A percentile compares a stretch with the other conserved stretches of the same genome.
Evolutionary conservation across 257 asterid genomes (phyloP).

Genomic region (Prunella vulgaris): DNA sequence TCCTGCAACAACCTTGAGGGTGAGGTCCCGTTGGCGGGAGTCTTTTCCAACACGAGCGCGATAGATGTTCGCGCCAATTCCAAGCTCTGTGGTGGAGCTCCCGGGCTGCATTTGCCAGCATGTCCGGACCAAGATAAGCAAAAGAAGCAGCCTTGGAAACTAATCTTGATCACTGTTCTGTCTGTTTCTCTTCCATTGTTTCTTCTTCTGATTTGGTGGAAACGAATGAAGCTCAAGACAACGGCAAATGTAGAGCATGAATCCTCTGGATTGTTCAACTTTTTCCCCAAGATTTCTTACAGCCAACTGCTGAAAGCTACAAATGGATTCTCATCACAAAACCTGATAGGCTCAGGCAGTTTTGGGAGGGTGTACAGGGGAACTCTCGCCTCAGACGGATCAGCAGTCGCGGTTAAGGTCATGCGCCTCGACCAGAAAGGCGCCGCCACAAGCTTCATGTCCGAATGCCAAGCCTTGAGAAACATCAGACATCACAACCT

Average conservation of each 20-base stretch:
- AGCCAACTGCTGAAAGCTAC: conserved; percentile 28
- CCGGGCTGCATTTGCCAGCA: too few species aligned
- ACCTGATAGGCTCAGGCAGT: conserved; percentile 31
- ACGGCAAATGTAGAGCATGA: too few species aligned
- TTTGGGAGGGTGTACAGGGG: conserved; percentile 32
- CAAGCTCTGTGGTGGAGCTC: too few species aligned
- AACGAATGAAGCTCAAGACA: too few species aligned
- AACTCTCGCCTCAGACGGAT: conserved; percentile 1
- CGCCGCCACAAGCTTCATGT: conserved; percentile 23
- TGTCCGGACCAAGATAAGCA: too few species aligned
- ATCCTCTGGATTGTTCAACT: background rate
- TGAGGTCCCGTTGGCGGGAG: conserved; percentile 16
- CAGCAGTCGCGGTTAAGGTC: conserved; percentile 30
- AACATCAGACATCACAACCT: conserved; percentile 30
- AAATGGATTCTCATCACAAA: conserved; percentile 25
- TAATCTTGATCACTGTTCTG: too few species aligned
- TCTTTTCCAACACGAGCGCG: background rate
- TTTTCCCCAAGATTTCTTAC: conserved; percentile 18
- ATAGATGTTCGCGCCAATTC: too few species aligned
- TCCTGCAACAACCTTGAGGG: conserved; percentile 24
- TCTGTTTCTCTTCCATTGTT: too few species aligned
- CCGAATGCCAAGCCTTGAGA: conserved; percentile 31
- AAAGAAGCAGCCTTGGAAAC: too few species aligned
- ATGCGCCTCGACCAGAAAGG: conserved; percentile 4
- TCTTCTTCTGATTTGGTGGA: too few species aligned